Base-by-base conservation (phyloP, 345 rosid genomes). In the Trapa incisa region DNA sequence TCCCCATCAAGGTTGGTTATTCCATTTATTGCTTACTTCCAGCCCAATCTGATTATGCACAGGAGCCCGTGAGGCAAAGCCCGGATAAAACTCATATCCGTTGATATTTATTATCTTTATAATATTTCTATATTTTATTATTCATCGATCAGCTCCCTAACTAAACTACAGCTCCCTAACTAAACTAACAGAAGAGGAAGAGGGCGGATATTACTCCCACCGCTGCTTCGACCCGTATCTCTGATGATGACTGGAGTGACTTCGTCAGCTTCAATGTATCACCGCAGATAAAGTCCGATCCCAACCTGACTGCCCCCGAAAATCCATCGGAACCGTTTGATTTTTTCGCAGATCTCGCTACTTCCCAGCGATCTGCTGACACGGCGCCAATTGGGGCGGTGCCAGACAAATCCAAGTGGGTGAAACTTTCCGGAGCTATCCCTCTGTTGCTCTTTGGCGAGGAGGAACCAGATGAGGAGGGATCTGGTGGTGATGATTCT, bases 371-470 rank as follows among this genome's bases (percentile, higher is more conserved):
- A 35, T 36, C 37, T 16, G 8, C 37, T 1, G 75, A 61, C 42
- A 68, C 72, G 65, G 38, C 69, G 10, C 36, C 61, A 6, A 17
- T 65, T 52, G 75, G 61, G 63, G 69, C 76, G 6, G 80, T 64
- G 13, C 76, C 84, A 50, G 74, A 66, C 11, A 82, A 80, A 10
- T 72, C 36, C 70, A 74, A 22, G 72, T 77, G 87, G 86, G 65
- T 41, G 64, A 86, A 72, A 73, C 80, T 81, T 9, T 67, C 69
- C 33, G 92, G 96, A 70, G 92, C 92, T 38, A 75, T 93, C 73
- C 97, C 97, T 67, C 77, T 93, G n/a, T 89, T 96, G 48, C 75
- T 89, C 8, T 93, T 93, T 70, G 97, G 98, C 63, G 88, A 82
- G 62, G 65, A 66, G 32, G 86, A 79, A 39, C 74, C 74, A 36